Base-by-base conservation (phyloP, 257 asterid species). In the Sherardia arvensis region DNA sequence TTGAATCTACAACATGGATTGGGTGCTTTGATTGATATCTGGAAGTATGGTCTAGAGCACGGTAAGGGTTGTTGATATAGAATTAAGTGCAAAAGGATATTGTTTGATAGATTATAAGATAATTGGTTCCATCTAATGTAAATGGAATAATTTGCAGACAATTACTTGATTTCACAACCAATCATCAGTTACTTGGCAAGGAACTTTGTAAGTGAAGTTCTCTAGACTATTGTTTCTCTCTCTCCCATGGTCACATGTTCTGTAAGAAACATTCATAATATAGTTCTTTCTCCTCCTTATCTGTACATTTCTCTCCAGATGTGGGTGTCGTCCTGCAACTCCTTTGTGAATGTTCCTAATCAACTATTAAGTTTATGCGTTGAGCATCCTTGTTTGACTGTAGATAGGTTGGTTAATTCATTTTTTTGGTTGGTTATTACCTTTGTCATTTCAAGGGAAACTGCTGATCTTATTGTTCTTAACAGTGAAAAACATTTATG, bases 401-500 rank as follows among this genome's bases (percentile, higher is more conserved):
- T 91, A 27, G 94, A 84, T 74, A 85, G 97, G 97, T 87, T 28
- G 69, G 65, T 56, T 53, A 59, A 36, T 28, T 65, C 38, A 5
- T 18, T 26, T 66, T 1, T 17, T 36, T 3, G 28, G 36, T 54
- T 61, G 55, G 32, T 17, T n/a, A 56, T 64, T 34, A 40, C 25
- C 28, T 56, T 62, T 43, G 53, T 47, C 54, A 58, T 40, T 49
- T 62, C 51, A 61, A 53, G 38, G 58, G 67, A 55, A 17, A 38
- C 48, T 59, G 67, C 64, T 63, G 18, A 70, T 72, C 51, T 64
- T 32, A 56, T 64, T 57, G 69, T 59, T 34, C 63, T 71, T 53
- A 70, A 76, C 86, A 88, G 98, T 68, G 98, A 91, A 82, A 81
- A 75, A 81, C 77, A 74, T 73, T 86, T 91, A 11, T 83, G 91